These are phyloP conservation scores for Penicillium aurantiogriseum DNA, from an alignment of 2,329 filamentous ascomycete species.

Conservation along the genomic window DNA sequence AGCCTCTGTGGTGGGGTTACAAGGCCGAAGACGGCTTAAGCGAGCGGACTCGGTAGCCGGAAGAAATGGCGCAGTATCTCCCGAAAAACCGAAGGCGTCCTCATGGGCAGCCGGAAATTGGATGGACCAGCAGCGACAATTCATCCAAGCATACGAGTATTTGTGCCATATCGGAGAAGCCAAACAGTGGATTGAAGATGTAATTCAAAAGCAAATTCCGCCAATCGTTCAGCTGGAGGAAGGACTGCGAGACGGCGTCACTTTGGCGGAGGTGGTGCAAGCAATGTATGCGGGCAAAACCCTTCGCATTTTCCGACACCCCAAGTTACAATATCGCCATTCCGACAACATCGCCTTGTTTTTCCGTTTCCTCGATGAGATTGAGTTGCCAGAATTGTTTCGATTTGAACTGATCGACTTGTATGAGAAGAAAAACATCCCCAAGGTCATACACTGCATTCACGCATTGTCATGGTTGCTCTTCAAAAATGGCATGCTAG, in stretches of 20 bases:
- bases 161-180: conserved; percentile 98
- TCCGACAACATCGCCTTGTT: conserved; percentile 98
- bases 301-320: conserved; percentile 79
- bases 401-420: conserved; percentile 95
- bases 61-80: conserved; percentile 48
- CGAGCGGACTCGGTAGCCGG: conserved; percentile 57
- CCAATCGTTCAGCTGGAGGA: conserved; percentile 94
- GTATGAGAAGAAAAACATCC: conserved; percentile 99
- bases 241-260: conserved; percentile 86
- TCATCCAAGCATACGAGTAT: conserved; percentile 95
- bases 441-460: conserved; percentile 98
- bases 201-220: conserved; percentile 80
- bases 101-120: conserved; percentile 83
- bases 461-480: conserved; percentile 97
- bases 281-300: conserved; percentile 75
- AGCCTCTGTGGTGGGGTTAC: conserved; percentile 83
- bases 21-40: conserved; percentile 80
- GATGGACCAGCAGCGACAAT: conserved; percentile 99
- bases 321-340: conserved; percentile 86
- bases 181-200: conserved; percentile 97
- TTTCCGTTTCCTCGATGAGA: conserved; percentile 87
- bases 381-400: conserved; percentile 91
- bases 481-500: conserved; percentile 88
- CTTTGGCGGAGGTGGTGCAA: conserved; percentile 89
- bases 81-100: conserved; percentile 56